Evolutionary conservation across 2,329 filamentous ascomycete species (phyloP), one percentile per base, ranked within the genome.

Genomic region (Cordyceps pruinosa): DNA sequence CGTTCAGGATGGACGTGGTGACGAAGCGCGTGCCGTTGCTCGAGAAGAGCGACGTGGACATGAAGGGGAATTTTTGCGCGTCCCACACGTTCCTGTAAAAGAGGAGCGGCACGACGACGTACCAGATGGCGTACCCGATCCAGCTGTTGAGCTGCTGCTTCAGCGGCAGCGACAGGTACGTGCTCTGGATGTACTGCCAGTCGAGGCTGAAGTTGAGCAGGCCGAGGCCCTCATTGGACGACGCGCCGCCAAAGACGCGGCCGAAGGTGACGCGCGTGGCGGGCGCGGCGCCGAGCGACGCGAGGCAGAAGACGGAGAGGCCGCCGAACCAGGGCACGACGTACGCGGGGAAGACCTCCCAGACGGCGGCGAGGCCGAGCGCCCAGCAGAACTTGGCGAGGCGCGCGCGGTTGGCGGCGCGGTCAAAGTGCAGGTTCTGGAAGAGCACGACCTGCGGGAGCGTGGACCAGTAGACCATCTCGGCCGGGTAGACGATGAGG

Each of bases 311-410:
- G 21, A 79, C n/a, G 63, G 65, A 68, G 15, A 74, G 57, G 5
- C 70, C 70, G 17, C 65, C 72, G 5, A 79, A 64, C 32, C 74
- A 63, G 2, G 76, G 69, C 58, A 76, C 72, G 12, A 78, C 70
- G 56, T 76, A 78, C 35, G 77, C 71, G 0, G 77, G 76, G 34
- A 80, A 66, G 9, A 76, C 65, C 48, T 78, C 76, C 70, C 77
- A 80, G 15, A 73, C 58, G 49, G 75, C 72, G 17, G 76, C 67
- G 54, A 65, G 61, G 1, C 62, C 58, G 57, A 72, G 48, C 5
- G 60, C 60, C 30, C 58, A 69, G 21, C 64, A 61, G 30, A 71
- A 72, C 35, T 68, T 70, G 37, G 46, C 59, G 7, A 70, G 62
- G 0, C 65, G 68, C 9, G 57, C 60, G 3, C 59, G 61, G 44